phyloP scores from a whole-genome alignment of 345 rosid genomes.

The Garcia nutans region DNA sequence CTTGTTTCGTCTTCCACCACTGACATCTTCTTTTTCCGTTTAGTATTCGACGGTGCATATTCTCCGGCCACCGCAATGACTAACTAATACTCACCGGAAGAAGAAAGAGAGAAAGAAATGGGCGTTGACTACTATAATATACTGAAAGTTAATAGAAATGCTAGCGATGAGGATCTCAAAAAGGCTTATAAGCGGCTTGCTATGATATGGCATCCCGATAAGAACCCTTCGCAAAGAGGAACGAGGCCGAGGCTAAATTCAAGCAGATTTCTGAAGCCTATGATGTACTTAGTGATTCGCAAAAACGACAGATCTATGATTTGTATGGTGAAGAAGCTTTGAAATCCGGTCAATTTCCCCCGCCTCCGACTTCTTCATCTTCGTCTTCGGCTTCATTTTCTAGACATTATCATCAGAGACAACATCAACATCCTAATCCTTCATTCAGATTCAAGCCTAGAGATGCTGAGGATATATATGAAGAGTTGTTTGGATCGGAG shows the following conservation, averaged over 20 bases:
- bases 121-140: constrained; percentile 94
- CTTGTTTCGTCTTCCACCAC: background rate
- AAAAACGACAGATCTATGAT: constrained; percentile 96
- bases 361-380: constrained; percentile 29
- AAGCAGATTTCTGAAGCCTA: constrained; percentile 89
- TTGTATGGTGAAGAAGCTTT: constrained; percentile 83
- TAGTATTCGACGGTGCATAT: constrained; percentile 4
- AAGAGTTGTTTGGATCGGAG: constrained; percentile 75
- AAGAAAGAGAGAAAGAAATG: constrained; percentile 30
- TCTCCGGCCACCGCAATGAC: background rate
- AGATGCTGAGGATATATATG: constrained; percentile 75
- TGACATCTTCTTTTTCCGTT: background rate
- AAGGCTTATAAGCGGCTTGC: constrained; percentile 89
- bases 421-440: constrained; percentile 18
- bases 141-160: constrained; percentile 82
- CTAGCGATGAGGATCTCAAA: constrained; percentile 78
- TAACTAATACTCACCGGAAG: background rate
- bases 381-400: constrained; percentile 2
- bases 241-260: constrained; percentile 87
- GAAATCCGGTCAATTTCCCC: constrained; percentile 75
- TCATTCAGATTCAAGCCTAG: constrained; percentile 21
- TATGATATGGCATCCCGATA: constrained; percentile 98
- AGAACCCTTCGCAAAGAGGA: constrained; percentile 64
- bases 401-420: constrained; percentile 15
- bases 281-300: constrained; percentile 65